Percentiles rank a stretch among this genome's conserved stretches.
These are phyloP conservation scores for Bothriochloa decipiens DNA, from an alignment of 176 grass and related monocot species.

Conservation along the genomic window DNA sequence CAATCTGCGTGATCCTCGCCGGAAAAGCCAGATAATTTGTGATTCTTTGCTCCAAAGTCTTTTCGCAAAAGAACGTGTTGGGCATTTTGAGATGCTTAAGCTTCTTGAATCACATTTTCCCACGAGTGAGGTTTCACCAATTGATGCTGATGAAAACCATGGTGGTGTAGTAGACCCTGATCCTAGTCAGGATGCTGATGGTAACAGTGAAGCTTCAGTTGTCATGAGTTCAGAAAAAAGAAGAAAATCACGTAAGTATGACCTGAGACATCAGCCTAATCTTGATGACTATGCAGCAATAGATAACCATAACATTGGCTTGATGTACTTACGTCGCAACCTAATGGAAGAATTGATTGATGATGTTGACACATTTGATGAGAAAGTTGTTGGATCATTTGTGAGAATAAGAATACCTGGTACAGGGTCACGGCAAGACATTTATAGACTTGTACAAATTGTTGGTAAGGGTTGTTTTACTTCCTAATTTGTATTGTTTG, in stretches of 20 bases:
- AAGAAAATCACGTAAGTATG: constrained; percentile 69
- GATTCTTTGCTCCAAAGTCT: constrained; percentile 86
- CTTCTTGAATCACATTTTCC: constrained; percentile 97
- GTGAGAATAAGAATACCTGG: constrained; percentile 95
- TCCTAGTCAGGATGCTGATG: constrained; percentile 71
- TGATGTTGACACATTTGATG: constrained; percentile 67
- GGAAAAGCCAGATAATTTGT: constrained; percentile 91
- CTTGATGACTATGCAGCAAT: constrained; percentile 96
- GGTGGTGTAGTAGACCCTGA: constrained; percentile 98
- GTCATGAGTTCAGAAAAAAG: constrained; percentile 71
- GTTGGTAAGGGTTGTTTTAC: constrained; percentile 70
- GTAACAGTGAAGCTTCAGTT: constrained; percentile 75
- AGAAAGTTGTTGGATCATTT: constrained; percentile 92
- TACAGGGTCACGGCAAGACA: constrained; percentile 82
- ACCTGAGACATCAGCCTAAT: constrained; percentile 63
- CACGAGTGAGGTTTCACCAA: constrained; percentile 56
- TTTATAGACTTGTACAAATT: constrained; percentile 97
- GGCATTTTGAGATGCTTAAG: constrained; percentile 99
- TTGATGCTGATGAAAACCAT: constrained; percentile 74
- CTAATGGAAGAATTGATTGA: constrained; percentile 92
- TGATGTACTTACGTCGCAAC: constrained; percentile 88
- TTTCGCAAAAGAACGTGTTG: constrained; percentile 76
- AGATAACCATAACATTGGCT: constrained; percentile 90
- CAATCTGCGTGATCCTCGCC: constrained; percentile 74
- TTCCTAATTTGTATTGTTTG: constrained; percentile 30